These are phyloP conservation scores for Kuraishia ogatae DNA, from an alignment of 805 yeast species.

Conservation along the genomic window DNA sequence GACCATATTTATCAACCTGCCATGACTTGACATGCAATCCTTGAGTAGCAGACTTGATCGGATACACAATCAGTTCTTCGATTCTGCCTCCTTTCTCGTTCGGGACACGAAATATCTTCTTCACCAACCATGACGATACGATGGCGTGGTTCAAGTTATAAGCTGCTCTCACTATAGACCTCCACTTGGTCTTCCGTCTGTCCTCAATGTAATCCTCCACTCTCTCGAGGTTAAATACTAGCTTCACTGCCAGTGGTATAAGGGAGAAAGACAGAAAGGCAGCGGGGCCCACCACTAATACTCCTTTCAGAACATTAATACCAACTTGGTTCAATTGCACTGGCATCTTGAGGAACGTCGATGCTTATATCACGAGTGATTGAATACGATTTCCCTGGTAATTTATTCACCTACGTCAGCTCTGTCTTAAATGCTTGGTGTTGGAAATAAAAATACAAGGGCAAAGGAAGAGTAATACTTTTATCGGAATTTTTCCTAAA, in stretches of 20 bases:
- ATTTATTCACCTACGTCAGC: too few relatives aligned
- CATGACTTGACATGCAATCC: slow-evolving; percentile 14
- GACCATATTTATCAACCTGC: slow-evolving; percentile 14
- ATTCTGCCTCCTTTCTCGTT: slow-evolving; percentile 1
- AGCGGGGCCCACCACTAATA: neutral
- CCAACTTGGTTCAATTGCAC: neutral
- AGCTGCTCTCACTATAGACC: neutral
- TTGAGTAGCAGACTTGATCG: slow-evolving; percentile 16
- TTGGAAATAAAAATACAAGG: too few relatives aligned
- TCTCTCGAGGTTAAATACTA: neutral
- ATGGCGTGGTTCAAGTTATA: neutral
- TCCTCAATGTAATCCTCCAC: neutral
- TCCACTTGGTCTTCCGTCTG: neutral
- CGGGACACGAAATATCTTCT: neutral
- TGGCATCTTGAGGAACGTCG: neutral
- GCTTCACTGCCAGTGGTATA: neutral
- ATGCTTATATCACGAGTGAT: neutral
- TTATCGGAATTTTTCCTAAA: too few relatives aligned
- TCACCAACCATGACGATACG: neutral
- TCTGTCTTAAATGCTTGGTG: too few relatives aligned
- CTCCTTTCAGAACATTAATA: neutral
- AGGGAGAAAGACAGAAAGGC: neutral
- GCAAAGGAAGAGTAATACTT: too few relatives aligned
- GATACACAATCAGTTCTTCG: slow-evolving; percentile 11
- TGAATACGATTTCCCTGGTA: too few relatives aligned